Base-by-base conservation (phyloP, 495 filamentous ascomycete species). In the Zalerion maritima region DNA sequence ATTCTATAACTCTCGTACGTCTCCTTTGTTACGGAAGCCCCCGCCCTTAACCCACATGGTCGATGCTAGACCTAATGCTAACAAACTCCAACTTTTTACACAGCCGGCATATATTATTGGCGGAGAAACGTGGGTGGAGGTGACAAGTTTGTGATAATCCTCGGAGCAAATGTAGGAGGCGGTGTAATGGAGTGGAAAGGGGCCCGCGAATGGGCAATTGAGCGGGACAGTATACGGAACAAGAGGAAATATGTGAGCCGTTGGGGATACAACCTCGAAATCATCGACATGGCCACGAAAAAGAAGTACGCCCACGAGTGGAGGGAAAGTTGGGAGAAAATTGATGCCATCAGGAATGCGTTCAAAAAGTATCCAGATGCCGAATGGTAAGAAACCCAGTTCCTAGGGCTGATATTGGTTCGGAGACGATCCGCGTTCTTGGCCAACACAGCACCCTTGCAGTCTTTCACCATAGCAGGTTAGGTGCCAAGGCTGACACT, bases 181-280 rank as follows among this genome's bases (percentile, higher is more conserved):
- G 89, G 89, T 27, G 89, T 99, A 4, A 96, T 94, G 87, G 89
- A 93, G 49, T 93, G 81, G 85, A 99, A 99, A 50, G 89, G 91
- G 0, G 75, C 91, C 4, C 69, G 87, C 32, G 89, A 99, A 50
- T 99, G 91, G 91, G 89, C 89, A 0, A 87, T 94, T 32, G 89
- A 99, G 60, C 69, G 91, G 47, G 86, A 94, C 55, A 94, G 86
- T 43, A 73, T 96, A 16, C 74, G 73, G 52, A 96, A 99, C 47
- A 99, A 99, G 57, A 73, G 77, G 46, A 74, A 73, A 35, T 99
- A 99, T 43, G 78, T 74, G 1, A 60, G 71, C 21, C 66, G 67
- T 40, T 96, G 91, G 91, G 89, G 89, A 2, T 94, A 99, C 52
- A 78, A 94, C 33, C 58, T 99, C 30, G 89, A 99, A 45, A 75